phyloP scores from a whole-genome alignment of 2,329 filamentous ascomycete species.

The Leptographium galeiforme region DNA sequence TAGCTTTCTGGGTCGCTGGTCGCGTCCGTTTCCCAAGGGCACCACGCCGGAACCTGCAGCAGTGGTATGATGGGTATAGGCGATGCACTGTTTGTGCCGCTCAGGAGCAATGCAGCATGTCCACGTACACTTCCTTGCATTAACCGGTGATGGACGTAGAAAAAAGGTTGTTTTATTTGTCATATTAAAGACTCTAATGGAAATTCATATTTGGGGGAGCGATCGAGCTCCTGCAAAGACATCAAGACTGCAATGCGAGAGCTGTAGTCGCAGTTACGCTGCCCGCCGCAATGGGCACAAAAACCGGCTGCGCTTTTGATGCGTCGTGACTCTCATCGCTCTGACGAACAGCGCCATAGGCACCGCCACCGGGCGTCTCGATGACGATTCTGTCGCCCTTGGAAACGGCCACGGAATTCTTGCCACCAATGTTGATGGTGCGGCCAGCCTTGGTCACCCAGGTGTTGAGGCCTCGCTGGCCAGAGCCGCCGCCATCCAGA shows the following conservation, averaged over 20 bases:
- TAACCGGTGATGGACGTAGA: too few species aligned
- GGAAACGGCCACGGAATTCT: neutral
- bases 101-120: too few species aligned
- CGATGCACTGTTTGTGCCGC: too few species aligned
- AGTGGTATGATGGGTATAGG: too few species aligned
- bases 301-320: neutral
- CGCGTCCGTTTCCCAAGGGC: too few species aligned
- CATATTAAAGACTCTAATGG: too few species aligned
- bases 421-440: neutral
- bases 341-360: neutral
- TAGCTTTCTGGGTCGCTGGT: too few species aligned
- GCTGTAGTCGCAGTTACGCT: neutral
- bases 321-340: neutral
- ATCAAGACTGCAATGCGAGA: neutral
- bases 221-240: too few species aligned
- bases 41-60: too few species aligned
- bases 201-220: too few species aligned
- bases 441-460: neutral
- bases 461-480: neutral
- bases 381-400: neutral
- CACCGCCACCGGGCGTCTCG: neutral
- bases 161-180: too few species aligned
- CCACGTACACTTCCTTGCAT: too few species aligned
- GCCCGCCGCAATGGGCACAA: neutral
- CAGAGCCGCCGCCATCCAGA: conserved; percentile 18